A percentile compares a stretch with the other conserved stretches of the same genome.
phyloP scores from a whole-genome alignment of 2,329 filamentous ascomycete genomes.

The Fusarium verrucosum region DNA sequence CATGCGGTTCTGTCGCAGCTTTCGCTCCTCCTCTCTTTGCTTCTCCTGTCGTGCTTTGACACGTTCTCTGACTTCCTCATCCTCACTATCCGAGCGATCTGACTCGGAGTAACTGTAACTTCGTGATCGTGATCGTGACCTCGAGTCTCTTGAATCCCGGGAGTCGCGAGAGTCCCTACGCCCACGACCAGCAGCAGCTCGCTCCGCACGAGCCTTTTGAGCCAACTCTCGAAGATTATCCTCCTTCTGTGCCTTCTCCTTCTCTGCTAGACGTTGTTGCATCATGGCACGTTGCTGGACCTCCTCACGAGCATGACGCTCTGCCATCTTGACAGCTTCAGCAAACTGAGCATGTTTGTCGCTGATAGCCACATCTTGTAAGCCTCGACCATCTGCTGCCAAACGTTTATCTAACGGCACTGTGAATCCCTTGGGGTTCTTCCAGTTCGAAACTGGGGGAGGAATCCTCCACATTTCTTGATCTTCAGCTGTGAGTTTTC shows the following conservation, averaged over 20 bases:
- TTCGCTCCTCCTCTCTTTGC: slow-evolving; percentile 83
- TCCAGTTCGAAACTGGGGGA: slow-evolving; percentile 96
- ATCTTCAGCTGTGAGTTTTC: slow-evolving; percentile 95
- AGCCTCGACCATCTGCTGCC: slow-evolving; percentile 87
- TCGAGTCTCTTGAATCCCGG: slow-evolving; percentile 53
- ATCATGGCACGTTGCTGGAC: slow-evolving; percentile 91
- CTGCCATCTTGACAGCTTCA: slow-evolving; percentile 92
- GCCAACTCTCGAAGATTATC: slow-evolving; percentile 88
- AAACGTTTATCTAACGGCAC: slow-evolving; percentile 94
- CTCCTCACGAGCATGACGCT: slow-evolving; percentile 93
- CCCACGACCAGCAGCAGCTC: slow-evolving; percentile 63
- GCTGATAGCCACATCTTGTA: slow-evolving; percentile 96
- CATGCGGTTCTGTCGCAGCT: slow-evolving; percentile 94
- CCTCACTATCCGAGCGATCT: slow-evolving; percentile 65
- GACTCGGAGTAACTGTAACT: slow-evolving; percentile 66
- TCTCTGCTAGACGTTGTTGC: slow-evolving; percentile 96
- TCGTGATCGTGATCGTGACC: slow-evolving; percentile 51
- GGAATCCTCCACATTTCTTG: slow-evolving; percentile 94
- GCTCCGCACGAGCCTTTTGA: slow-evolving; percentile 89
- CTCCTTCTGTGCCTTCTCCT: slow-evolving; percentile 94
- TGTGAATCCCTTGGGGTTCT: slow-evolving; percentile 98
- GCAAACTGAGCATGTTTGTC: slow-evolving; percentile 98
- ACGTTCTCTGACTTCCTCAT: slow-evolving; percentile 76
- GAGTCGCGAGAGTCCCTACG: slow-evolving; percentile 51
- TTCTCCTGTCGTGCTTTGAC: slow-evolving; percentile 81